Evolutionary conservation across 208 protist genomes (phyloP).

Genomic region (Acanthamoeba royreba): DNA sequence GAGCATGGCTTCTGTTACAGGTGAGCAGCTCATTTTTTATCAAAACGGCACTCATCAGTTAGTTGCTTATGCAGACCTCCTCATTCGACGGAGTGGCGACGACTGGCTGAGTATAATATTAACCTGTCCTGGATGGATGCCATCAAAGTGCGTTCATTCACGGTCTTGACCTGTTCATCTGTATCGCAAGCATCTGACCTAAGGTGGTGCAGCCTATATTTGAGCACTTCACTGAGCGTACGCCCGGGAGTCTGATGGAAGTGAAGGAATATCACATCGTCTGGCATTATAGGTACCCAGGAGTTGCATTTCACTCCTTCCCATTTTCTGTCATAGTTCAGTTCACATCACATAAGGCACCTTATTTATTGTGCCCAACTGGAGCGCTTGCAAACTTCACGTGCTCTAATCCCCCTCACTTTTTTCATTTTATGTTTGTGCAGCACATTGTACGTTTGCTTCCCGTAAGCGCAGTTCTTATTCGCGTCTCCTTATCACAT

Average conservation of each 20-base stretch:
- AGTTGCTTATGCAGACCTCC: not conserved
- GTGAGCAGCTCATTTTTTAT: not conserved
- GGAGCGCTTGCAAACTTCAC: not conserved
- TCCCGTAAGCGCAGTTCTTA: not conserved
- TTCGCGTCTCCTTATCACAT: not conserved
- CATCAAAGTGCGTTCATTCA: not conserved
- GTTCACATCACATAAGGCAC: not conserved
- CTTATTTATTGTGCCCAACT: not conserved
- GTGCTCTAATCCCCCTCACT: too few species aligned
- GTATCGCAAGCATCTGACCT: too few species aligned
- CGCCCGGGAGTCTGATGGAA: not conserved
- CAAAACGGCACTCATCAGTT: not conserved
- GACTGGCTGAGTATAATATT: not conserved
- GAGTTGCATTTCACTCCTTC: not conserved
- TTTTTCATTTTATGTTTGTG: too few species aligned
- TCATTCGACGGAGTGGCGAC: not conserved
- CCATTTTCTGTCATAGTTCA: not conserved
- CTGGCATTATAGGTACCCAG: not conserved
- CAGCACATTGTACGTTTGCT: not conserved
- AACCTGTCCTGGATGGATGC: slow-evolving; percentile 29
- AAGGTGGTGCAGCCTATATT: not conserved
- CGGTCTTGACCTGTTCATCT: too few species aligned
- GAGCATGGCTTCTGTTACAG: slow-evolving; percentile 39
- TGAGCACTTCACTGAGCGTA: slow-evolving; percentile 24
- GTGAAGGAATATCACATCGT: slow-evolving; percentile 26